Percentiles rank a stretch among this genome's conserved stretches.
phyloP scores from a whole-genome alignment of 2,329 filamentous ascomycete species.

The Geosmithia morbida region DNA sequence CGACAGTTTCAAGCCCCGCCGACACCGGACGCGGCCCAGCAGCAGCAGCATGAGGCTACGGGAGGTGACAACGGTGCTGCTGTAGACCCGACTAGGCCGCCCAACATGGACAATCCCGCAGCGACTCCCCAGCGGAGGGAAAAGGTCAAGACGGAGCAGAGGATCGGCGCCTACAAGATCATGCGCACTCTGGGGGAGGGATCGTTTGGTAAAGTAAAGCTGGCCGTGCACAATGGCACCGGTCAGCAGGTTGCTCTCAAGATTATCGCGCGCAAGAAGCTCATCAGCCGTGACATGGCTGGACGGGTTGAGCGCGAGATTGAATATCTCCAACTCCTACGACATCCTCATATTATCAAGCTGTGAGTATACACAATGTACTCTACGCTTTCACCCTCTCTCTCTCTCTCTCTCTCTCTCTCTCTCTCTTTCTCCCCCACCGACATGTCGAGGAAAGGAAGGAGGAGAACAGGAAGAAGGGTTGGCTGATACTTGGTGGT shows the following conservation, averaged over 20 bases:
- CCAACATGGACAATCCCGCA: constrained; percentile 13
- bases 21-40: constrained; percentile 9
- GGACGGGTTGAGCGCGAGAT: constrained; percentile 96
- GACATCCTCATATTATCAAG: constrained; percentile 98
- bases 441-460: background rate
- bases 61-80: background rate
- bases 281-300: constrained; percentile 95
- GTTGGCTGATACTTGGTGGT: background rate
- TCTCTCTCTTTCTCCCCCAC: no score
- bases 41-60: constrained; percentile 7
- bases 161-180: constrained; percentile 84
- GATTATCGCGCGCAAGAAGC: constrained; percentile 91
- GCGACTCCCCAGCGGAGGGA: constrained; percentile 17
- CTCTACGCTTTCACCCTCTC: no score
- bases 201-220: constrained; percentile 96
- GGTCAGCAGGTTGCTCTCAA: constrained; percentile 94
- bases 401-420: no score
- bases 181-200: constrained; percentile 87
- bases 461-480: no score
- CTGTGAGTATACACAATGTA: constrained; percentile 39
- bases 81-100: constrained; percentile 6
- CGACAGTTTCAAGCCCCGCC: constrained; percentile 22
- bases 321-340: constrained; percentile 86
- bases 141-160: constrained; percentile 56
- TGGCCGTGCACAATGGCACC: constrained; percentile 83